phyloP scores from a whole-genome alignment of 2,329 filamentous ascomycete genomes.

The Elsinoe arachidis region DNA sequence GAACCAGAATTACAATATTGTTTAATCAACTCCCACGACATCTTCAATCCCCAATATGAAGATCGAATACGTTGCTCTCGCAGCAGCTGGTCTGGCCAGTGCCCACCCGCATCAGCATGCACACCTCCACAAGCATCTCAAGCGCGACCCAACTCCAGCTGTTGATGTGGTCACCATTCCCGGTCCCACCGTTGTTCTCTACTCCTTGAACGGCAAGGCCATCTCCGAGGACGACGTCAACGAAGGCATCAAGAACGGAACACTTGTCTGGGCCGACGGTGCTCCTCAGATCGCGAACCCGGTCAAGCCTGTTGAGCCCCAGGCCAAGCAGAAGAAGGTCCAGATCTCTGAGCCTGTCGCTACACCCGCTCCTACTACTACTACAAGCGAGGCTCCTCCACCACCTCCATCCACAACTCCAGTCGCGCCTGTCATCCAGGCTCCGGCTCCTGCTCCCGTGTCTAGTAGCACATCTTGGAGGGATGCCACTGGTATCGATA shows the following conservation, averaged over 20 bases:
- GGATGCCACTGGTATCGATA: slow-evolving; percentile 48
- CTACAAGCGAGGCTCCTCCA: slow-evolving; percentile 23
- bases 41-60: not conserved
- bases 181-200: slow-evolving; percentile 58
- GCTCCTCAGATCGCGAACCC: slow-evolving; percentile 22
- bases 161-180: slow-evolving; percentile 49
- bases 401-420: slow-evolving; percentile 25
- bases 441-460: slow-evolving; percentile 22
- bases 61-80: slow-evolving; percentile 15
- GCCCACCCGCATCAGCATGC: slow-evolving; percentile 50
- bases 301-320: slow-evolving; percentile 20
- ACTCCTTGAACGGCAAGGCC: slow-evolving; percentile 57
- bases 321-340: slow-evolving; percentile 20
- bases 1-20: slow-evolving; percentile 4
- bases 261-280: slow-evolving; percentile 55
- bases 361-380: slow-evolving; percentile 23
- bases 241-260: slow-evolving; percentile 61
- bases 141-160: slow-evolving; percentile 40
- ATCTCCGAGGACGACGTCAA: slow-evolving; percentile 59
- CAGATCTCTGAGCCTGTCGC: slow-evolving; percentile 16
- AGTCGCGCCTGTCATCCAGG: slow-evolving; percentile 19
- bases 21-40: not conserved
- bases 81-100: slow-evolving; percentile 36
- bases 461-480: slow-evolving; percentile 16
- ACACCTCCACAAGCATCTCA: slow-evolving; percentile 49